Percentiles rank a stretch among this genome's conserved stretches.
These are phyloP conservation scores for Flaveria sonorensis DNA, from an alignment of 129 eudicot species.

Conservation along the genomic window DNA sequence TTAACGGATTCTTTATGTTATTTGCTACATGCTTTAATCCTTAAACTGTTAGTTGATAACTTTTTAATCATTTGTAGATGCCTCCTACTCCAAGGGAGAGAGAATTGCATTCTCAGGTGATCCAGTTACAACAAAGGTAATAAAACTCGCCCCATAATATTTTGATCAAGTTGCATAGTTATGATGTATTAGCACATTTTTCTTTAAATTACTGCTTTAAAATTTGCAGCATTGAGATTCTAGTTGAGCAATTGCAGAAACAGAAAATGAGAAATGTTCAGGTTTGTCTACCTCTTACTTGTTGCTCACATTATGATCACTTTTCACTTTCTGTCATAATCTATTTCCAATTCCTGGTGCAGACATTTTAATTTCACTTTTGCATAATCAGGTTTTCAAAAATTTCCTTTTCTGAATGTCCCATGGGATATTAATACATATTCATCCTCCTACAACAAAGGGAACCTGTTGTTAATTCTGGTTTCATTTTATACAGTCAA, in stretches of 20 bases:
- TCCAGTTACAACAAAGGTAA: constrained; percentile 82
- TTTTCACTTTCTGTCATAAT: constrained; percentile 6
- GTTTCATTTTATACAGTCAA: too few relatives aligned
- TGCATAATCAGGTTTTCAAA: too few relatives aligned
- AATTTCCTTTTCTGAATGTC: too few relatives aligned
- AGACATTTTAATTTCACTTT: too few relatives aligned
- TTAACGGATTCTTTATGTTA: not conserved
- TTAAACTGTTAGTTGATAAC: constrained; percentile 5
- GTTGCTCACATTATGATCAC: not conserved
- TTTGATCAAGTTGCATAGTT: not conserved
- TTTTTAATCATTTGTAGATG: constrained; percentile 40
- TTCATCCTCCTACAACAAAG: too few relatives aligned
- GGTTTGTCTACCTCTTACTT: constrained; percentile 43
- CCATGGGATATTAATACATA: too few relatives aligned
- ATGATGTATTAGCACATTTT: not conserved
- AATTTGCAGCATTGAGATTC: constrained; percentile 69
- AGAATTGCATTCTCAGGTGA: constrained; percentile 71
- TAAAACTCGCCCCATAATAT: constrained; percentile 2
- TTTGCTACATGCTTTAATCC: not conserved
- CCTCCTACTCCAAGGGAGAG: constrained; percentile 56
- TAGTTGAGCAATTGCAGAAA: constrained; percentile 76
- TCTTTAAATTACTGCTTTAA: constrained; percentile 7
- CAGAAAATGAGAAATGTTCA: constrained; percentile 63
- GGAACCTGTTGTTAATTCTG: too few relatives aligned
- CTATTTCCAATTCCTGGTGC: not conserved